Evolutionary conservation across 768 basidiomycete genomes (phyloP).

Genomic region (Hortiboletus campestris): DNA sequence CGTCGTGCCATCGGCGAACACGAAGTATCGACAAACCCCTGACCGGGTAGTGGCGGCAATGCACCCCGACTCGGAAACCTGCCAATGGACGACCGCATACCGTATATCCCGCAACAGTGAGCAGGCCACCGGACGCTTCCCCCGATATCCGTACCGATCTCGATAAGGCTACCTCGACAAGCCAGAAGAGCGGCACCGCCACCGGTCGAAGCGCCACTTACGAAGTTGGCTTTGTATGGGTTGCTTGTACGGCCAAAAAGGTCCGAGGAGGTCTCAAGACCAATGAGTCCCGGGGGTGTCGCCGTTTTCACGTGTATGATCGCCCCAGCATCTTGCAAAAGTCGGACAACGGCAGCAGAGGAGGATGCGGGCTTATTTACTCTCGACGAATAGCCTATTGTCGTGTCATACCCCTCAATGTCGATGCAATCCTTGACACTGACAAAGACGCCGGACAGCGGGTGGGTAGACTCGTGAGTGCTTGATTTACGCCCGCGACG

Average conservation of each 20-base stretch:
- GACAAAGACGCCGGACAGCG: conserved; percentile 47
- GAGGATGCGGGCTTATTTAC: conserved; percentile 34
- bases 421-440: conserved; percentile 50
- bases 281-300: conserved; percentile 41
- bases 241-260: conserved; percentile 48
- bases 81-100: conserved; percentile 38
- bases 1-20: conserved; percentile 42
- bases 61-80: conserved; percentile 38
- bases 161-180: conserved; percentile 42
- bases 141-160: conserved; percentile 49
- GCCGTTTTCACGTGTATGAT: conserved; percentile 43
- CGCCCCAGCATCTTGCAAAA: conserved; percentile 42
- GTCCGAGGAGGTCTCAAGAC: conserved; percentile 42
- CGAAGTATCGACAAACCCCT: conserved; percentile 37
- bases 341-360: conserved; percentile 39
- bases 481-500: conserved; percentile 1
- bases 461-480: conserved; percentile 3
- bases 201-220: conserved; percentile 49
- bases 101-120: conserved; percentile 46
- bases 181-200: conserved; percentile 52
- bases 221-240: conserved; percentile 43
- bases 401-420: conserved; percentile 46
- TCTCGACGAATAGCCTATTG: conserved; percentile 41
- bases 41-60: conserved; percentile 34
- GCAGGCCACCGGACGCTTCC: conserved; percentile 51